Percentiles rank a stretch among this genome's conserved stretches.
These are phyloP conservation scores for Verticillium longisporum DNA, from an alignment of 2,329 filamentous ascomycete genomes.

Conservation along the genomic window DNA sequence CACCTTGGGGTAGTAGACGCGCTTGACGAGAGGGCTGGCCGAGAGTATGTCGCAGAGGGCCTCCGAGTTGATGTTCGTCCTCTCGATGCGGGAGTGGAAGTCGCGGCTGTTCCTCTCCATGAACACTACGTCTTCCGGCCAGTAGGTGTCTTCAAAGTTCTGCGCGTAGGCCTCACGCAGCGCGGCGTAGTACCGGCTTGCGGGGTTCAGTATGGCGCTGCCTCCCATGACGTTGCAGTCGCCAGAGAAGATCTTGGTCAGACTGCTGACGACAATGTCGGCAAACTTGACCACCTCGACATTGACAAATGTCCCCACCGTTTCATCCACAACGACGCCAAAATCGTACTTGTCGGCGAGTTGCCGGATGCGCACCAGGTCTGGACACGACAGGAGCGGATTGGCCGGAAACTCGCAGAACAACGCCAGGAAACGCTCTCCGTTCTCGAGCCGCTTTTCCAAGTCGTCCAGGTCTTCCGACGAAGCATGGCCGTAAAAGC, in stretches of 20 bases:
- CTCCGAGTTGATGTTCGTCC: conserved; percentile 82
- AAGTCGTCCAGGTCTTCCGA: conserved; percentile 76
- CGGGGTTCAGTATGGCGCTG: conserved; percentile 57
- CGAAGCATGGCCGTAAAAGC: conserved; percentile 81
- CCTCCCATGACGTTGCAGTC: conserved; percentile 99
- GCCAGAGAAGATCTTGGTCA: conserved; percentile 96
- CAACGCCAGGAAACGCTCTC: conserved; percentile 72
- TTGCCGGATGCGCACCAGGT: conserved; percentile 71
- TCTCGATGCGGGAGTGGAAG: conserved; percentile 73
- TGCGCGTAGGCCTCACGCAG: conserved; percentile 60
- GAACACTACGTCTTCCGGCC: conserved; percentile 90
- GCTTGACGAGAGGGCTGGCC: conserved; percentile 57
- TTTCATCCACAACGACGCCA: conserved; percentile 88
- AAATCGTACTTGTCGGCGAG: conserved; percentile 83
- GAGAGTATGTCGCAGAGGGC: conserved; percentile 68
- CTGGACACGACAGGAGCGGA: conserved; percentile 76
- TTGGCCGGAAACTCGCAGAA: conserved; percentile 97
- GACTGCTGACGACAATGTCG: conserved; percentile 86
- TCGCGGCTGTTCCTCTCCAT: conserved; percentile 95
- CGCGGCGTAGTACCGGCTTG: conserved; percentile 59
- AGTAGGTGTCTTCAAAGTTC: conserved; percentile 84
- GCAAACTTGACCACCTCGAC: conserved; percentile 85
- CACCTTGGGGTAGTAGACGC: conserved; percentile 81
- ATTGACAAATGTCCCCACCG: conserved; percentile 93
- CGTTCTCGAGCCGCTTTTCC: conserved; percentile 60